Evolutionary conservation across 352 stramenopile species (phyloP).

Genomic region (Aphanomyces stellatus): DNA sequence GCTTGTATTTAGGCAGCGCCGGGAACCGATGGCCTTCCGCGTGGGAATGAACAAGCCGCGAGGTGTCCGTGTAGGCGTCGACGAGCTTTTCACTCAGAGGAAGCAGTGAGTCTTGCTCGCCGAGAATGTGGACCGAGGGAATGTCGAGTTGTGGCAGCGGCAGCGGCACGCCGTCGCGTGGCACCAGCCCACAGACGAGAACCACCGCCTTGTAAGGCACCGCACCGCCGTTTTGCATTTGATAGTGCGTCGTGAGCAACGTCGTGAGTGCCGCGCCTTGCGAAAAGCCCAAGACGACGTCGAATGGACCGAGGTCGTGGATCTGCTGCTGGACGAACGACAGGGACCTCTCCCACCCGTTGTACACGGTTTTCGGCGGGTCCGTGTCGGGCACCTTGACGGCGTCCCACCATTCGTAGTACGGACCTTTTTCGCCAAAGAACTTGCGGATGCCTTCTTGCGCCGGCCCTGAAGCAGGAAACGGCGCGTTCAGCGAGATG

Average conservation of each 20-base stretch:
- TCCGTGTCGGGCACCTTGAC: slow-evolving; percentile 8
- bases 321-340: slow-evolving; percentile 49
- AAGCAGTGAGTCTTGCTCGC: slow-evolving; percentile 44
- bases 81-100: slow-evolving; percentile 31
- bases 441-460: slow-evolving; percentile 14
- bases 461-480: slow-evolving; percentile 16
- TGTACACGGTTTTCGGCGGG: slow-evolving; percentile 2
- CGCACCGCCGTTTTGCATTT: background rate
- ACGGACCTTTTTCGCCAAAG: slow-evolving; percentile 22
- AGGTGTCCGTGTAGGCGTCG: slow-evolving; percentile 20
- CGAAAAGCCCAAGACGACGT: slow-evolving; percentile 77
- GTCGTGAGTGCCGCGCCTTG: slow-evolving; percentile 33
- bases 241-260: slow-evolving; percentile 12
- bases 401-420: slow-evolving; percentile 26
- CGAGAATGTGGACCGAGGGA: slow-evolving; percentile 49
- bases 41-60: slow-evolving; percentile 23
- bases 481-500: slow-evolving; percentile 9
- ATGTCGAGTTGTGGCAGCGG: background rate
- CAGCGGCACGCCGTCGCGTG: slow-evolving; percentile 8
- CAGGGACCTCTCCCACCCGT: slow-evolving; percentile 20
- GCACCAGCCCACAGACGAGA: slow-evolving; percentile 12
- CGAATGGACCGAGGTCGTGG: slow-evolving; percentile 44
- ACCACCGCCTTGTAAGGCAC: slow-evolving; percentile 13
- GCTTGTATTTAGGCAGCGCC: slow-evolving; percentile 21
- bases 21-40: slow-evolving; percentile 29